Evolutionary conservation across 345 rosid species (phyloP).

Genomic region (Abelmoschus esculentus): DNA sequence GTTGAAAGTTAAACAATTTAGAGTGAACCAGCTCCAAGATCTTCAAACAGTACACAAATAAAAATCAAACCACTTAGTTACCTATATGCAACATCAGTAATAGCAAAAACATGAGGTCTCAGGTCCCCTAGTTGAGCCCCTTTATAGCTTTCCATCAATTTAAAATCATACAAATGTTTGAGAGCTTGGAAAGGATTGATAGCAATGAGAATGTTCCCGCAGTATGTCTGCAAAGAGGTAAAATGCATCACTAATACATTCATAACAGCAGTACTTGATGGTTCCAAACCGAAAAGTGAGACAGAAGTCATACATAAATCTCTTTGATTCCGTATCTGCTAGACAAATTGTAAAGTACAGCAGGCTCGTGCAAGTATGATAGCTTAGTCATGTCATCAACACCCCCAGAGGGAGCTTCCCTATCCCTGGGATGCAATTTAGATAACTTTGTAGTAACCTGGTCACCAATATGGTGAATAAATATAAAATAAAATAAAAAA

Average conservation of each 20-base stretch:
- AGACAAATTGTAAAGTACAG: conserved; percentile 62
- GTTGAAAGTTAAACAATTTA: conserved; percentile 17
- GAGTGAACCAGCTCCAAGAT: conserved; percentile 7
- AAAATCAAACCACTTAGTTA: conserved; percentile 16
- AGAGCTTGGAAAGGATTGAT: conserved; percentile 87
- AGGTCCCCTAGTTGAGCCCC: conserved; percentile 46
- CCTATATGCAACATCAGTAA: conserved; percentile 83
- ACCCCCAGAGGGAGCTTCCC: conserved; percentile 59
- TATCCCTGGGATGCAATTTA: conserved; percentile 49
- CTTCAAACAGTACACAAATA: conserved; percentile 3
- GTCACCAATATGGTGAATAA: not conserved
- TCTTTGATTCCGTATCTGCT: conserved; percentile 49
- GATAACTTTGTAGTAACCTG: conserved; percentile 54
- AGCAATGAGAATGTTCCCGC: conserved; percentile 86
- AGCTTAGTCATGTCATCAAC: conserved; percentile 91
- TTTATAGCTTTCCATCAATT: conserved; percentile 58
- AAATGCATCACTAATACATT: conserved; percentile 21
- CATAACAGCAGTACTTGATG: conserved; percentile 17
- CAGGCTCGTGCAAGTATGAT: conserved; percentile 82
- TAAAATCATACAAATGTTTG: conserved; percentile 40
- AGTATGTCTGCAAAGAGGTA: conserved; percentile 68
- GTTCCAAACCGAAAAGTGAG: conserved; percentile 11
- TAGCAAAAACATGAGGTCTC: conserved; percentile 79
- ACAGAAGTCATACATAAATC: conserved; percentile 57
- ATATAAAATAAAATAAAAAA: not conserved